Base-by-base conservation (phyloP, 2,329 filamentous ascomycete genomes). In the Calonectria naviculata region DNA sequence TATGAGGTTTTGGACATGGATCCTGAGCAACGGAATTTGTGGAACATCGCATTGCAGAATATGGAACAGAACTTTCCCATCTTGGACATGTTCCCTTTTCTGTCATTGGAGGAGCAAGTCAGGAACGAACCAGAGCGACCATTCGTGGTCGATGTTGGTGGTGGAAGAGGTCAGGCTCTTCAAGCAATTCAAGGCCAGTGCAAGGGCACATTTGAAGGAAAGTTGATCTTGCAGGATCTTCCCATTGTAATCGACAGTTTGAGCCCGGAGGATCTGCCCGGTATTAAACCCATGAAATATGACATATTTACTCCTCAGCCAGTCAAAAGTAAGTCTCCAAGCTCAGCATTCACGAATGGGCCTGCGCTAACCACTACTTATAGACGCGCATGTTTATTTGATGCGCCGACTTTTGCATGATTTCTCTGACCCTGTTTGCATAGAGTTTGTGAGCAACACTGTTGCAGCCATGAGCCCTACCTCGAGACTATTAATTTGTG, bases 191-290 rank as follows among this genome's bases (percentile, higher is more conserved):
- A 76, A 62, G 58, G 72, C n/a, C 70, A 80, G 28, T 76, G 75
- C 42, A 75, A 73, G 4, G 76, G 75, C 28, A 54, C 67, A 2
- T 79, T 76, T 71, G 76, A 76, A 52, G 77, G 72, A 26, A 78
- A 77, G 52, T 67, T 81, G 62, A 76, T 82, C 44, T 63, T 82
- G 34, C 80, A 83, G 67, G 81, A 83, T 49, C 58, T 82, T 49
- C 76, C 80, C 3, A 73, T 75, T 44, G 80, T 82, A 42, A 77
- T 82, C 38, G 70, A 79, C 65, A 67, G 74, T 17, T 68, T 81
- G 67, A 73, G 71, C 34, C 67, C 71, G 2, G 76, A 75, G 31
- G 77, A 79, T 9, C 65, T 78, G 10, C 72, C 73, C 0, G 75
- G 73, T 26, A 75, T 80, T 65, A 76, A 78, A 67, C 54, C 67